phyloP scores from a whole-genome alignment of 1,284 basidiomycete species.

The Volvariella surrecta region DNA sequence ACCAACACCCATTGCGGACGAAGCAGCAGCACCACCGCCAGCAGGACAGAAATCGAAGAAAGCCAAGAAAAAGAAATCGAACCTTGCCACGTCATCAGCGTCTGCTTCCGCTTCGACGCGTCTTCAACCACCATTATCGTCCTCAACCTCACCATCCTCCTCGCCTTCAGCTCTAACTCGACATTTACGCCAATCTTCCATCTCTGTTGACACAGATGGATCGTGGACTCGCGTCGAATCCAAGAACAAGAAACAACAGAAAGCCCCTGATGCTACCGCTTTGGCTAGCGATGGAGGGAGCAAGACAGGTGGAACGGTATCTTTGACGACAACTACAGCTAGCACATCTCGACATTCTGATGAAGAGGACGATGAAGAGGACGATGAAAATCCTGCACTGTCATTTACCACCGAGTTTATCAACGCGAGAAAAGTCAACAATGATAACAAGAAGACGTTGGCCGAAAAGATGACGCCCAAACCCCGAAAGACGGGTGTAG shows the following conservation, averaged over 20 bases:
- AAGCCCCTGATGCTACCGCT: constrained; percentile 5
- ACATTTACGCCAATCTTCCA: constrained; percentile 16
- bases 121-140: not conserved
- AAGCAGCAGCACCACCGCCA: constrained; percentile 3
- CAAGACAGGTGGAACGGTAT: constrained; percentile 10
- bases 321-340: constrained; percentile 43
- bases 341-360: constrained; percentile 44
- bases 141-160: constrained; percentile 9
- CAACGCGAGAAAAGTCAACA: constrained; percentile 17
- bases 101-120: constrained; percentile 10
- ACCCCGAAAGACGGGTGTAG: constrained; percentile 52
- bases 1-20: constrained; percentile 3
- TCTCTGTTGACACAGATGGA: constrained; percentile 34
- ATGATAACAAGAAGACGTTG: constrained; percentile 31
- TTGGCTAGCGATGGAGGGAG: constrained; percentile 7
- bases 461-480: constrained; percentile 54
- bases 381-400: constrained; percentile 21
- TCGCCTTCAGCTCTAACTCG: constrained; percentile 13
- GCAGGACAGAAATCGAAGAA: constrained; percentile 26
- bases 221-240: constrained; percentile 47
- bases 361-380: constrained; percentile 27
- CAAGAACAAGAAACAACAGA: constrained; percentile 21
- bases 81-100: constrained; percentile 5
- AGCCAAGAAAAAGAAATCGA: constrained; percentile 36
- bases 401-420: constrained; percentile 8